Evolutionary conservation across 257 asterid species (phyloP).

Genomic region (Catharanthus roseus): DNA sequence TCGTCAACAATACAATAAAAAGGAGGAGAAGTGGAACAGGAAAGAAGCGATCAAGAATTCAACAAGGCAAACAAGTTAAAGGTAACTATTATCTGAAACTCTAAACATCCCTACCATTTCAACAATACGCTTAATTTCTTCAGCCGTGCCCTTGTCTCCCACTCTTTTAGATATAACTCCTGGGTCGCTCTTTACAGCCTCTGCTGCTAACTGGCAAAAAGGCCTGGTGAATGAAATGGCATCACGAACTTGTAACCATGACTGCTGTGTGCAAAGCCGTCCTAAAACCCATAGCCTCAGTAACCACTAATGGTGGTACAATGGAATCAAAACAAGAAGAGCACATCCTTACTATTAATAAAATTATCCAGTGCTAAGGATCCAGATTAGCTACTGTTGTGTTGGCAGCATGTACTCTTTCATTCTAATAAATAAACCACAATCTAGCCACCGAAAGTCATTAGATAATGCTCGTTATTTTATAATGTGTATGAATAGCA

Average conservation of each 20-base stretch:
- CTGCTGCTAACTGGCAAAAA: conserved; percentile 45
- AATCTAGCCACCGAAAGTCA: not conserved
- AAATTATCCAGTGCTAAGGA: not conserved
- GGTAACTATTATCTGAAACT: conserved; percentile 9
- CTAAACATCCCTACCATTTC: conserved; percentile 56
- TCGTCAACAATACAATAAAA: not conserved
- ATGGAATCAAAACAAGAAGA: not conserved
- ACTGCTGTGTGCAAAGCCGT: not conserved
- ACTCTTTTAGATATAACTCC: conserved; percentile 45
- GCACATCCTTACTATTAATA: not conserved
- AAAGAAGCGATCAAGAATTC: not conserved
- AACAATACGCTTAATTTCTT: conserved; percentile 62
- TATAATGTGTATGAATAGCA: not conserved
- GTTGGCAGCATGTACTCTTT: not conserved
- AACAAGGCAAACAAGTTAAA: conserved; percentile 1
- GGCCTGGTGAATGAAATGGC: conserved; percentile 4
- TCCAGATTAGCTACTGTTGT: not conserved
- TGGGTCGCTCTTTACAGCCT: conserved; percentile 52
- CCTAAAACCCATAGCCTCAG: conserved; percentile 7
- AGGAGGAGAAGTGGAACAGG: not conserved
- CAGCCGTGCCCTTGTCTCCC: conserved; percentile 50
- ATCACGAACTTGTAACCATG: not conserved
- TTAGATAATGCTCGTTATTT: not conserved
- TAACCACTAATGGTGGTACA: not conserved
- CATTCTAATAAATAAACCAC: not conserved